Evolutionary conservation across 176 grass and related monocot species (phyloP), one percentile per base, ranked within the genome.

Genomic region (Tuctoria greenei): DNA sequence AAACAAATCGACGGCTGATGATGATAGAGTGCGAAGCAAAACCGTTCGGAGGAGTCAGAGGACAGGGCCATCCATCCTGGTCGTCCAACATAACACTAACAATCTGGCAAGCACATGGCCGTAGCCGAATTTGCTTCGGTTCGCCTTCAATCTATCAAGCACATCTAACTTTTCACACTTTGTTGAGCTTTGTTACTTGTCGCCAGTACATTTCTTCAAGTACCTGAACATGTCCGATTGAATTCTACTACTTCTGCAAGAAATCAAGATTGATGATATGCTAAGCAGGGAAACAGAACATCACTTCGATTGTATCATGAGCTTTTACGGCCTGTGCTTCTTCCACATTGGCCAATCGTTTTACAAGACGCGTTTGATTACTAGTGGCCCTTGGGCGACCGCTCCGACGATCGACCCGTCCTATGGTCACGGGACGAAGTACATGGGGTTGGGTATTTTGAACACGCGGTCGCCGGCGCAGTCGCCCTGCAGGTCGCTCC

Each of bases 391-490:
- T 27, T 38, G 7, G 24, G 56, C 24, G 24, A 59, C 27, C 25
- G 24, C 4, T 45, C 43, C 10, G 24, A 24, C 52, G 52, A 4
- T n/a, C 56, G 21, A 10, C 2, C 12, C 3, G 6, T 2, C 42
- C 21, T 10, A 3, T 4, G 15, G 2, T 93, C 67, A 98, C 4
- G 89, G 95, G 58, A 98, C 86, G 61, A 83, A 99, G 72, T 99
- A 99, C 89, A 99, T 95, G 41, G 95, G 95, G 71, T 99, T 99
- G 18, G 95, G 95, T 58, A 99, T 79, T 79, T 99, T 99, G 79
- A 95, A 99, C 11, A 90, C 77, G 61, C 91, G 89, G 61, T 99
- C 91, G 25, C 89, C 89, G 66, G 34, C 75, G 77, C 47, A 86
- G 8, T 95, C 91, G 47, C 95, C 95, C 67, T 76, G 76, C 59